A percentile compares a stretch with the other conserved stretches of the same genome.
These are phyloP conservation scores for Ceratobasidium sp. DNA, from an alignment of 1,284 basidiomycete species.

Conservation along the genomic window DNA sequence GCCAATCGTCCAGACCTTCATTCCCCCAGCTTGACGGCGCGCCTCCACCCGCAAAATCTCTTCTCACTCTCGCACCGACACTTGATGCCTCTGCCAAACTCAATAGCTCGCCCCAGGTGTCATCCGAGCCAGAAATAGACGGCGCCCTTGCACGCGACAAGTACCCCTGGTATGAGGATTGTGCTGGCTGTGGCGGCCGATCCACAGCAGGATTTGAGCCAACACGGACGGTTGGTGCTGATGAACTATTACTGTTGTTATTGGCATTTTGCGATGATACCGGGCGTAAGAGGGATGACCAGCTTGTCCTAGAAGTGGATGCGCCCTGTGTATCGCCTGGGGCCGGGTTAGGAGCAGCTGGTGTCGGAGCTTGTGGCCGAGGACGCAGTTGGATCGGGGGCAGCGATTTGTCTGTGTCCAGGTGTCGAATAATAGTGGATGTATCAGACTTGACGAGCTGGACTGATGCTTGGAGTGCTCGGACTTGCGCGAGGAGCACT, in stretches of 20 bases:
- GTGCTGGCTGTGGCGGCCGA: neutral
- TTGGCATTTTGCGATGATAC: neutral
- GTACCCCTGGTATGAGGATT: neutral
- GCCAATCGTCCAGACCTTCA: too few relatives aligned
- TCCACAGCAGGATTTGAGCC: neutral
- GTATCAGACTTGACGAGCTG: slow-evolving; percentile 11
- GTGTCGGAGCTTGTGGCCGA: neutral
- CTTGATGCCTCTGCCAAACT: too few relatives aligned
- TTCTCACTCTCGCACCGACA: too few relatives aligned
- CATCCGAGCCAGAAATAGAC: neutral
- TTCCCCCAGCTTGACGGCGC: too few relatives aligned
- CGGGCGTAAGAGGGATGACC: neutral
- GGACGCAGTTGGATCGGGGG: too few relatives aligned
- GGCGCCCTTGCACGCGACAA: neutral
- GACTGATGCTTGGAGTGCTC: neutral
- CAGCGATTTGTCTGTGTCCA: neutral
- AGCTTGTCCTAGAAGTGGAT: neutral
- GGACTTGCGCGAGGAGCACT: slow-evolving; percentile 21
- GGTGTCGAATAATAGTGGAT: neutral
- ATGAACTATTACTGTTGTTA: too few relatives aligned
- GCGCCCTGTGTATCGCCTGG: neutral
- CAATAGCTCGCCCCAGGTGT: too few relatives aligned
- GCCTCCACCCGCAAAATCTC: too few relatives aligned
- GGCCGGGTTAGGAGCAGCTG: neutral
- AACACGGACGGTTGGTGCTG: neutral